phyloP scores from a whole-genome alignment of 805 yeast genomes.

The Metahyphopichia silvanorum region DNA sequence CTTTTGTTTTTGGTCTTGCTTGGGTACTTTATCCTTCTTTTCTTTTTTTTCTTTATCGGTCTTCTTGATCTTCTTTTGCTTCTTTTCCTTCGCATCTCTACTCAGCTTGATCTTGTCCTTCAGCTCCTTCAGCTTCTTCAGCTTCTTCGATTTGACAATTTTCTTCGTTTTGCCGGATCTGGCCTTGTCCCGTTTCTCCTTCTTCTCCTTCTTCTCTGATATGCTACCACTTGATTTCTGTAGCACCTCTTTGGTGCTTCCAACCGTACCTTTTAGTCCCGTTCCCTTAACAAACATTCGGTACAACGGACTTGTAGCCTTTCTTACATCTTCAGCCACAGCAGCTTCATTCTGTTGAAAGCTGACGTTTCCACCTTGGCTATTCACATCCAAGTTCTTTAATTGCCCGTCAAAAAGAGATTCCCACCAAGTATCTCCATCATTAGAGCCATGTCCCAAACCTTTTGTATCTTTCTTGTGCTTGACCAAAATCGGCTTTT shows the following conservation, averaged over 20 bases:
- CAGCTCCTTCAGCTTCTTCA: conserved; percentile 17
- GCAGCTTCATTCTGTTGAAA: conserved; percentile 52
- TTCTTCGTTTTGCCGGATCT: conserved; percentile 20
- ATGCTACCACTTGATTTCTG: conserved; percentile 11
- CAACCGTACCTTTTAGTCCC: conserved; percentile 75
- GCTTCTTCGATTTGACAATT: conserved; percentile 23
- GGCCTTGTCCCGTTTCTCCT: conserved; percentile 17
- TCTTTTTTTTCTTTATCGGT: conserved; percentile 18
- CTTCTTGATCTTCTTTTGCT: conserved; percentile 18
- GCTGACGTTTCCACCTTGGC: conserved; percentile 32
- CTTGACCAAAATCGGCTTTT: conserved; percentile 81
- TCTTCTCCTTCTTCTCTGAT: conserved; percentile 18
- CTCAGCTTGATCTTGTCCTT: conserved; percentile 17
- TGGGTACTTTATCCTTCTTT: conserved; percentile 15
- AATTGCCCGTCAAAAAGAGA: conserved; percentile 90
- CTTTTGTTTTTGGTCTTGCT: conserved; percentile 14
- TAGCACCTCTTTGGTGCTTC: conserved; percentile 23
- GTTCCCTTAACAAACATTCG: conserved; percentile 86
- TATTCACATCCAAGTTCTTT: conserved; percentile 64
- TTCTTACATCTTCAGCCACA: conserved; percentile 45
- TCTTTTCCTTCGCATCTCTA: conserved; percentile 15
- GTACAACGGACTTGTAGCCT: conserved; percentile 69
- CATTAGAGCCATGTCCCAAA: conserved; percentile 74
- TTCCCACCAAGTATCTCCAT: conserved; percentile 96
- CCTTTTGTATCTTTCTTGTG: conserved; percentile 92